These are phyloP conservation scores for Aspergillus eucalypticola DNA, from an alignment of 2,329 filamentous ascomycete genomes.

Conservation along the genomic window DNA sequence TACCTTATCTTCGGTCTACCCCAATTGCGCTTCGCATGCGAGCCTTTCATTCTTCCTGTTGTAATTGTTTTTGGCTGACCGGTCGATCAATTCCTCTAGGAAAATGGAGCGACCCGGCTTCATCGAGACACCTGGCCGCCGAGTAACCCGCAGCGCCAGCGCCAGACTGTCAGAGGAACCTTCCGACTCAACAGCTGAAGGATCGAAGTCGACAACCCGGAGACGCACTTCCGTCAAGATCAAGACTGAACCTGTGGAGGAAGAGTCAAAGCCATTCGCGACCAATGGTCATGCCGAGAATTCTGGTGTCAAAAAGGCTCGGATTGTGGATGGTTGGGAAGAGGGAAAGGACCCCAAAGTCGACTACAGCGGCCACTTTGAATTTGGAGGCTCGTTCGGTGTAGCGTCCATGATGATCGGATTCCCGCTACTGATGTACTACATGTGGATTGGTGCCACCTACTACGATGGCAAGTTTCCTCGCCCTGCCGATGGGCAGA, in stretches of 20 bases:
- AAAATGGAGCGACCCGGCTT: slow-evolving; percentile 55
- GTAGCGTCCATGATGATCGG: slow-evolving; percentile 82
- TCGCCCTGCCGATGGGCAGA: slow-evolving; percentile 64
- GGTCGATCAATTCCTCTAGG: slow-evolving; percentile 34
- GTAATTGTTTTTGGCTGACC: background rate
- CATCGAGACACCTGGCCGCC: slow-evolving; percentile 53
- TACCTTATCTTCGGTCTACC: too few species aligned
- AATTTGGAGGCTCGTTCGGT: slow-evolving; percentile 87
- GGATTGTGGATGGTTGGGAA: slow-evolving; percentile 44
- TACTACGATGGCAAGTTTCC: slow-evolving; percentile 89
- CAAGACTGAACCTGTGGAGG: slow-evolving; percentile 30
- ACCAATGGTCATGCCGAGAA: slow-evolving; percentile 24
- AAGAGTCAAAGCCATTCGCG: slow-evolving; percentile 21
- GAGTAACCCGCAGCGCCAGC: slow-evolving; percentile 46
- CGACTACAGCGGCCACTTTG: slow-evolving; percentile 58
- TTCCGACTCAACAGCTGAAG: slow-evolving; percentile 28
- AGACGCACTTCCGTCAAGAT: slow-evolving; percentile 32
- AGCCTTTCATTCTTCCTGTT: background rate
- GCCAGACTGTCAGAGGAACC: slow-evolving; percentile 32
- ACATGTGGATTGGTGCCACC: slow-evolving; percentile 96
- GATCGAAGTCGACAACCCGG: slow-evolving; percentile 31
- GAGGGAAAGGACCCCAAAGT: slow-evolving; percentile 45
- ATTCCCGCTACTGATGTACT: slow-evolving; percentile 96
- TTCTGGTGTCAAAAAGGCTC: slow-evolving; percentile 27
- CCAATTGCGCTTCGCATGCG: background rate